phyloP scores from a whole-genome alignment of 257 asterid genomes.

The Striga asiatica region DNA sequence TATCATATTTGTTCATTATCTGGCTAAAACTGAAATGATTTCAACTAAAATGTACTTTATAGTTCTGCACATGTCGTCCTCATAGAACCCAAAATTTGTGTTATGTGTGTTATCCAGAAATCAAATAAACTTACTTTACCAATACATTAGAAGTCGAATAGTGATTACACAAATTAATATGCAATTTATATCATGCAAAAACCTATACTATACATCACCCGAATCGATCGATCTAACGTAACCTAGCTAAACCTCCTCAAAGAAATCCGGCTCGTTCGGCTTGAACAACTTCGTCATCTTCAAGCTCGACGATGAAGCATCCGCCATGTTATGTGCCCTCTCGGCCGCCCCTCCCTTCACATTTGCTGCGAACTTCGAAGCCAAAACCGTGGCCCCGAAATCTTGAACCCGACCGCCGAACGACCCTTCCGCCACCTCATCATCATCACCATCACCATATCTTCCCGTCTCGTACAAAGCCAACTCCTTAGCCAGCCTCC shows the following conservation, averaged over 20 bases:
- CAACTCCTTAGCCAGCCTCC: constrained; percentile 52
- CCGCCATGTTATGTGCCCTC: constrained; percentile 27
- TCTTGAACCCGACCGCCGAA: constrained; percentile 25
- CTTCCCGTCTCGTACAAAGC: constrained; percentile 13
- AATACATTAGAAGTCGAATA: no score
- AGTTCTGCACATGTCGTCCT: no score
- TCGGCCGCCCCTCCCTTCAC: constrained; percentile 47
- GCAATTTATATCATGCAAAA: no score
- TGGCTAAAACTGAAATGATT: no score
- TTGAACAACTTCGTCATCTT: constrained; percentile 74
- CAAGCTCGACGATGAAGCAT: constrained; percentile 50
- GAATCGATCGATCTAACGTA: no score
- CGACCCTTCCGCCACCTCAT: background rate
- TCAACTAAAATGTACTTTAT: no score
- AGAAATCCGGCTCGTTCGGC: constrained; percentile 89
- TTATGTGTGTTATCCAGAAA: no score
- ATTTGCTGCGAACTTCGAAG: constrained; percentile 65
- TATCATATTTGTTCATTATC: no score
- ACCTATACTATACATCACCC: no score
- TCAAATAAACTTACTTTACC: no score
- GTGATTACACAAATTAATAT: no score
- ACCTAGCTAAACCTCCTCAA: constrained; percentile 34
- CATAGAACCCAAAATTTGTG: no score
- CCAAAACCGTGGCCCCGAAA: constrained; percentile 61
- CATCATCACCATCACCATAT: constrained; percentile 11